Evolutionary conservation across 192 early-diverging fungal species (phyloP).

Genomic region (Coemansia sp.): DNA sequence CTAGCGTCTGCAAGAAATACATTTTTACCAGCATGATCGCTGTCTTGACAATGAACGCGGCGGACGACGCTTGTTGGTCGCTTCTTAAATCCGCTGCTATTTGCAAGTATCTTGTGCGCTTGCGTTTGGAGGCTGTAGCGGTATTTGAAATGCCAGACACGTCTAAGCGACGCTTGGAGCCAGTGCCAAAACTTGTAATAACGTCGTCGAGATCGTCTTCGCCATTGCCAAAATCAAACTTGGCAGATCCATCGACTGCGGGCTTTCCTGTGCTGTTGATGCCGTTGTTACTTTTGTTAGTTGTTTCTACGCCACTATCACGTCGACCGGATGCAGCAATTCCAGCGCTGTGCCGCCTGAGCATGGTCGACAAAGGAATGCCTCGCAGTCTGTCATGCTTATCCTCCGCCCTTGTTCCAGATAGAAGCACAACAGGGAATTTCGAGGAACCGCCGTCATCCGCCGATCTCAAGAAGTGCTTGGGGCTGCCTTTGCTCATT

Average conservation of each 20-base stretch:
- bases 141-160: not conserved
- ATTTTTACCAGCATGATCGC: slow-evolving; percentile 36
- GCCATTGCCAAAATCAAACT: not conserved
- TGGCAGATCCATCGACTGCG: not conserved
- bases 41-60: slow-evolving; percentile 38
- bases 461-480: not conserved
- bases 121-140: not conserved
- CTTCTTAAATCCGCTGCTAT: not conserved
- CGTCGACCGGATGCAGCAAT: not conserved
- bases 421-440: not conserved
- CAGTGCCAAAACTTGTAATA: not conserved
- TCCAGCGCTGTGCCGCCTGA: slow-evolving; percentile 34
- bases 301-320: not conserved
- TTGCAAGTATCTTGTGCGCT: not conserved
- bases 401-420: not conserved
- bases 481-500: not conserved
- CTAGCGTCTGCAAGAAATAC: slow-evolving; percentile 31
- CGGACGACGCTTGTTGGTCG: not conserved
- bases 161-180: not conserved
- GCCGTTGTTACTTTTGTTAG: not conserved
- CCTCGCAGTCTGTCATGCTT: not conserved
- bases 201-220: not conserved
- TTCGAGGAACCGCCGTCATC: not conserved
- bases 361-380: not conserved
- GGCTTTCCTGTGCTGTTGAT: not conserved